phyloP scores from a whole-genome alignment of 345 rosid species.

The Melastoma malabathricum region DNA sequence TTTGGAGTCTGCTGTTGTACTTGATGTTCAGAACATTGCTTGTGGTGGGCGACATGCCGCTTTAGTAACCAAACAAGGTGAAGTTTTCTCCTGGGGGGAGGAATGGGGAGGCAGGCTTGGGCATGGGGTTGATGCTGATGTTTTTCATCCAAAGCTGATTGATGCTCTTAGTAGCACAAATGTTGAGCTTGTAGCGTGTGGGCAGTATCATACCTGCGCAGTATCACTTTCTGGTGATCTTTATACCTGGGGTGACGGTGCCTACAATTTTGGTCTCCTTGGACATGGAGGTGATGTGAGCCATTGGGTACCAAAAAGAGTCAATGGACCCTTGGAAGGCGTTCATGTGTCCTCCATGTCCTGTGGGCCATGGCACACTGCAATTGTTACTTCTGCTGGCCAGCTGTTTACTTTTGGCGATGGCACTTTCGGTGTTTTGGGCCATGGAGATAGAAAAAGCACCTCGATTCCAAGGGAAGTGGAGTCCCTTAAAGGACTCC shows the following conservation, averaged over 20 bases:
- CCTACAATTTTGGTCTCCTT: slow-evolving; percentile 59
- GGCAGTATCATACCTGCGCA: slow-evolving; percentile 71
- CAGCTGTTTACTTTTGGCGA: slow-evolving; percentile 71
- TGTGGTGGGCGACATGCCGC: slow-evolving; percentile 69
- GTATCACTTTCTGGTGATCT: slow-evolving; percentile 77
- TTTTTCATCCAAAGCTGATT: slow-evolving; percentile 56
- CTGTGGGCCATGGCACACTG: slow-evolving; percentile 86
- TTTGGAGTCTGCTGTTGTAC: slow-evolving; percentile 63
- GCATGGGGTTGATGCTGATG: slow-evolving; percentile 70
- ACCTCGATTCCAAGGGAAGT: slow-evolving; percentile 61
- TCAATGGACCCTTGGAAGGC: slow-evolving; percentile 66
- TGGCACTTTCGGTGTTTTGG: slow-evolving; percentile 74
- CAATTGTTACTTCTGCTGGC: slow-evolving; percentile 65
- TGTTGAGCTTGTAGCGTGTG: slow-evolving; percentile 64
- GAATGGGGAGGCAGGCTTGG: slow-evolving; percentile 79
- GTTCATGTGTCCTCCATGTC: slow-evolving; percentile 65
- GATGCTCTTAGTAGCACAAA: slow-evolving; percentile 49
- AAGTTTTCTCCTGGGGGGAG: slow-evolving; percentile 72
- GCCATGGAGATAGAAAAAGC: slow-evolving; percentile 61
- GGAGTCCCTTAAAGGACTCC: slow-evolving; percentile 65
- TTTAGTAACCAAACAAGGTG: slow-evolving; percentile 68
- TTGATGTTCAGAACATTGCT: slow-evolving; percentile 66
- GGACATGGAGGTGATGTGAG: slow-evolving; percentile 73
- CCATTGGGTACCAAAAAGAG: slow-evolving; percentile 70
- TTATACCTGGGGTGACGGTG: slow-evolving; percentile 74